Evolutionary conservation across 306 rosid species (phyloP), one percentile per base, ranked within the genome.

Genomic region (Nissolia schottii): DNA sequence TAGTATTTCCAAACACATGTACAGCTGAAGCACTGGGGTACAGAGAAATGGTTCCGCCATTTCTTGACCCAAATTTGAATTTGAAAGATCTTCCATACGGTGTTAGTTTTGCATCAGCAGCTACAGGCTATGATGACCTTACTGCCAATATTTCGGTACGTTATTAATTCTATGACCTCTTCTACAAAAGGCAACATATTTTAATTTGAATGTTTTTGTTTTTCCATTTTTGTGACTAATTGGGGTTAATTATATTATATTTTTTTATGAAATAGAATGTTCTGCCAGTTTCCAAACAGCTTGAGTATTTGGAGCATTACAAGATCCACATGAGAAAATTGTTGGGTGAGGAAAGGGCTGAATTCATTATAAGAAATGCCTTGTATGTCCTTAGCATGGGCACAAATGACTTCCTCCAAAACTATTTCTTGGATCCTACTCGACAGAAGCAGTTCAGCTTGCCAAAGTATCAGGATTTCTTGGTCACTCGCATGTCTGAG

Each of bases 41-140:
- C 66, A 77, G 68, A 48, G 77, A 83, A 53, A 46, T 53, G 25
- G 40, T 91, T 34, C 92, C 95, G 9, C 85, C 92, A 15, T 91
- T 86, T 80, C 89, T 91, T n/a, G 90, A 87, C 70, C 86, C 87
- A 43, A 80, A 80, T 54, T 53, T 83, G 71, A 88, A 83, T 81
- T 31, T 22, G 1, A 60, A 25, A 25, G 90, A 88, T 71, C 80
- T 88, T 25, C 79, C 72, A 1, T 85, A 87, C 58, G 95, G 97
- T 22, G 97, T 80, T 78, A 91, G 95, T 77, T 91, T 88, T 80
- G 95, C 95, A 51, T 91, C 97, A 55, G 92, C 97, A 15, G 92
- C 87, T 62, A 83, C 97, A 12, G 95, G 97, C 22, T 88, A 80
- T 48, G 95, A 91, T 24, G 95, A 91, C 19, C 81, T 81, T 38